Conservation (phyloP, 78 protist genomes). For the Dictyostelium firmibasis region DNA sequence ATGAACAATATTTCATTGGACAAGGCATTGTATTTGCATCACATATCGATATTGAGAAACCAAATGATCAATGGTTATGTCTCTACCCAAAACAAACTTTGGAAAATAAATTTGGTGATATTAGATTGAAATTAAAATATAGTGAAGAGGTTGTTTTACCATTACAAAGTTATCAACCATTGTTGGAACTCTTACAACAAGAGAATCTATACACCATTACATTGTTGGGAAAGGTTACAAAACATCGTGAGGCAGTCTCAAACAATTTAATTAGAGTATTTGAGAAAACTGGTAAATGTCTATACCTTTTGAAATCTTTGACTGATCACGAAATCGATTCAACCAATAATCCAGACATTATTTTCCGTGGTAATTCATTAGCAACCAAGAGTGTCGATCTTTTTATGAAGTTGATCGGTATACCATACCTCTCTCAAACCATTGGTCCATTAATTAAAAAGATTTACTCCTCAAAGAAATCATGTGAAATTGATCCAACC, state of each 20-base stretch:
- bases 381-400: slow-evolving; percentile 85
- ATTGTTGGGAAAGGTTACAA: slow-evolving; percentile 37
- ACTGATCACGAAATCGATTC: slow-evolving; percentile 70
- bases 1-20: slow-evolving; percentile 35
- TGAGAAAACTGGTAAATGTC: slow-evolving; percentile 36
- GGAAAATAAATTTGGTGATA: slow-evolving; percentile 61
- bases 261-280: slow-evolving; percentile 61
- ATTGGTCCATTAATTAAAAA: slow-evolving; percentile 68
- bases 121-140: slow-evolving; percentile 66
- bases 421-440: slow-evolving; percentile 37
- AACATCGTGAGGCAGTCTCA: slow-evolving; percentile 66
- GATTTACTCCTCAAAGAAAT: slow-evolving; percentile 39
- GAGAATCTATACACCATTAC: slow-evolving; percentile 17
- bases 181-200: slow-evolving; percentile 22
- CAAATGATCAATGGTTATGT: slow-evolving; percentile 51
- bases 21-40: slow-evolving; percentile 38
- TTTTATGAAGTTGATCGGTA: slow-evolving; percentile 81
- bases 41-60: slow-evolving; percentile 47
- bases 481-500: slow-evolving; percentile 82
- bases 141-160: slow-evolving; percentile 70
- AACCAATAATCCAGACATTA: slow-evolving; percentile 75
- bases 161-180: slow-evolving; percentile 27
- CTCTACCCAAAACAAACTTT: slow-evolving; percentile 43
- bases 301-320: slow-evolving; percentile 21
- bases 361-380: slow-evolving; percentile 87